A percentile compares a stretch with the other conserved stretches of the same genome.
Evolutionary conservation across 495 filamentous ascomycete genomes (phyloP).

Genomic region (Astrothelium subdiscretum): DNA sequence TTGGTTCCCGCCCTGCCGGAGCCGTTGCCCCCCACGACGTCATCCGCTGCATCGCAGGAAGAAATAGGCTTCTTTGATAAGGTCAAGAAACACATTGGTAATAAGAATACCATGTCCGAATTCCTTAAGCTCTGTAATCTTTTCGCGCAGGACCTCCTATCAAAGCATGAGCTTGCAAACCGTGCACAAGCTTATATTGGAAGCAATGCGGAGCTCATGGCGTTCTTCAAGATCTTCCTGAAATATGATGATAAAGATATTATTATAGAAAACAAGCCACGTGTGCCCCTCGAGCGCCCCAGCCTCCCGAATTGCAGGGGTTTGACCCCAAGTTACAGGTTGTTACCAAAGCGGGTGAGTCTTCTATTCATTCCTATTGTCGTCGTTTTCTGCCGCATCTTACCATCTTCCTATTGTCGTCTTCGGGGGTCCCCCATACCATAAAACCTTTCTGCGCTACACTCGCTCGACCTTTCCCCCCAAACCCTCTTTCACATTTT

Average conservation of each 20-base stretch:
- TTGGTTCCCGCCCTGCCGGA: constrained; percentile 78
- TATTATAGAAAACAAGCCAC: constrained; percentile 64
- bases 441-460: not conserved
- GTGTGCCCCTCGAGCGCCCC: constrained; percentile 60
- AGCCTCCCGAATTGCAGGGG: constrained; percentile 88
- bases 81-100: constrained; percentile 89
- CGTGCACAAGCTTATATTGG: constrained; percentile 80
- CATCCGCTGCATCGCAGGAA: constrained; percentile 51
- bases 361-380: not conserved
- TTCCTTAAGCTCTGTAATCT: constrained; percentile 94
- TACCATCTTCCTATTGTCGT: constrained; percentile 3
- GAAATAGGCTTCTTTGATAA: constrained; percentile 91
- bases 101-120: constrained; percentile 82
- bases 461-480: not conserved
- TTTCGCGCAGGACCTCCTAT: constrained; percentile 82
- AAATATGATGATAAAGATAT: constrained; percentile 57
- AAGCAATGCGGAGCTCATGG: constrained; percentile 72
- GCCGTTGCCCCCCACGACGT: constrained; percentile 63
- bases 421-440: not conserved
- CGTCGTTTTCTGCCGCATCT: not conserved
- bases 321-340: constrained; percentile 84
- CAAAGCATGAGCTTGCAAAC: constrained; percentile 63
- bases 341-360: constrained; percentile 68
- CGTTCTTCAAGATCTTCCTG: constrained; percentile 73
- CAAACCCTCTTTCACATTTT: not conserved